Conservation (phyloP, 2,329 filamentous ascomycete species). For the Calonectria leucothoes region DNA sequence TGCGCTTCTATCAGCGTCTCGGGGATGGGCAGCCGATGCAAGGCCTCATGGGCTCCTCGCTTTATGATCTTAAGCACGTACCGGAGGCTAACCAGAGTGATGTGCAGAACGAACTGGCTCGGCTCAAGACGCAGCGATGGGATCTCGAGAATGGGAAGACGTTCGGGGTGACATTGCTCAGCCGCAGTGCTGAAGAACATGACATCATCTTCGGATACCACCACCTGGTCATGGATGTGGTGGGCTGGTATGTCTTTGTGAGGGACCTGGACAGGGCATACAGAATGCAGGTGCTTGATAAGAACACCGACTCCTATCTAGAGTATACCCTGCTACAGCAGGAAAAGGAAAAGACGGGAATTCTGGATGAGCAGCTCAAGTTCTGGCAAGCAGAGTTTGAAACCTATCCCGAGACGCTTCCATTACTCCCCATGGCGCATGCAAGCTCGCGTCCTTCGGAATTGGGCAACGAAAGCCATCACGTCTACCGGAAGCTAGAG, state of each 20-base stretch:
- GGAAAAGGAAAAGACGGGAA: slow-evolving; percentile 30
- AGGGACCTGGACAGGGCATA: slow-evolving; percentile 58
- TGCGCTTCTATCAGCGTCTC: slow-evolving; percentile 30
- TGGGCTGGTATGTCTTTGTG: slow-evolving; percentile 57
- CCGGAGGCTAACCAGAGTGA: slow-evolving; percentile 35
- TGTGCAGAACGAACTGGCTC: slow-evolving; percentile 41
- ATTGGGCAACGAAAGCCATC: slow-evolving; percentile 11
- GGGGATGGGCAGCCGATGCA: slow-evolving; percentile 34
- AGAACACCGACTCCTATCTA: slow-evolving; percentile 46
- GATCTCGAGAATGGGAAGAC: slow-evolving; percentile 51
- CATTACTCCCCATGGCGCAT: slow-evolving; percentile 12
- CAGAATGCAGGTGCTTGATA: slow-evolving; percentile 36
- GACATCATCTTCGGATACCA: slow-evolving; percentile 59
- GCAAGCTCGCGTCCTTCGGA: neutral
- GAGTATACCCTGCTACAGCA: slow-evolving; percentile 51
- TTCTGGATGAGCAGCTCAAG: slow-evolving; percentile 15
- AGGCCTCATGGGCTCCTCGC: slow-evolving; percentile 38
- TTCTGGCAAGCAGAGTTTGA: slow-evolving; percentile 26
- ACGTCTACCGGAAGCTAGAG: slow-evolving; percentile 10
- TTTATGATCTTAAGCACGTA: slow-evolving; percentile 42
- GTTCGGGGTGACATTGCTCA: slow-evolving; percentile 49
- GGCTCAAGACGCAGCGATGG: slow-evolving; percentile 46
- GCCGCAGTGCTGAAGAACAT: slow-evolving; percentile 46
- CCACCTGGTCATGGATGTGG: slow-evolving; percentile 64
- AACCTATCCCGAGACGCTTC: slow-evolving; percentile 23